Evolutionary conservation across 31 red algal genomes (phyloP).

Genomic region (Endocladia muricata): DNA sequence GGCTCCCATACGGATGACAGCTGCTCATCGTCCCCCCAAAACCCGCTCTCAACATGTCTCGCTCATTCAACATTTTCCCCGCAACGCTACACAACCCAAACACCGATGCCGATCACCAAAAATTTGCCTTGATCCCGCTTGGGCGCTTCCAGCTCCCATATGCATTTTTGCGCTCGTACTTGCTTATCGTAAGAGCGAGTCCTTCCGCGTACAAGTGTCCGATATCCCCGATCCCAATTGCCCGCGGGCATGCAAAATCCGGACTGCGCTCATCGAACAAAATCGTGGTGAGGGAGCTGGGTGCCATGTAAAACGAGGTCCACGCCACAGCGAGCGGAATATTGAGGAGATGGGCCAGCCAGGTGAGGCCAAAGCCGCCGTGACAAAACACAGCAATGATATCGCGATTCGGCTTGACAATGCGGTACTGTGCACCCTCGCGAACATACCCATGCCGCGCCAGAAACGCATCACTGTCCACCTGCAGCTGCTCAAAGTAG

Average conservation of each 20-base stretch:
- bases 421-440: slow-evolving; percentile 69
- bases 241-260: slow-evolving; percentile 82
- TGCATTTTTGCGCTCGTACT: slow-evolving; percentile 82
- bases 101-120: too few relatives aligned
- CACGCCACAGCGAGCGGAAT: slow-evolving; percentile 77
- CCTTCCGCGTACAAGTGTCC: slow-evolving; percentile 76
- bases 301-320: slow-evolving; percentile 90
- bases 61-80: too few relatives aligned
- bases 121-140: slow-evolving; percentile 93
- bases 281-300: slow-evolving; percentile 89
- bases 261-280: slow-evolving; percentile 84
- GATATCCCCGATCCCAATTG: slow-evolving; percentile 83
- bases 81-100: too few relatives aligned
- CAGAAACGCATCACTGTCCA: slow-evolving; percentile 80
- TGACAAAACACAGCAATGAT: slow-evolving; percentile 95
- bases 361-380: slow-evolving; percentile 97
- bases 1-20: too few relatives aligned
- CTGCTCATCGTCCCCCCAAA: too few relatives aligned
- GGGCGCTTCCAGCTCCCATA: slow-evolving; percentile 72
- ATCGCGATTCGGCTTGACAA: slow-evolving; percentile 51
- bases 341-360: slow-evolving; percentile 91
- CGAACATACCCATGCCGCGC: slow-evolving; percentile 86
- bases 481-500: slow-evolving; percentile 58
- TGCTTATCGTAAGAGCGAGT: slow-evolving; percentile 43
- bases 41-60: too few relatives aligned